Evolutionary conservation across 768 basidiomycete species (phyloP).

Genomic region (Suillus sp.): DNA sequence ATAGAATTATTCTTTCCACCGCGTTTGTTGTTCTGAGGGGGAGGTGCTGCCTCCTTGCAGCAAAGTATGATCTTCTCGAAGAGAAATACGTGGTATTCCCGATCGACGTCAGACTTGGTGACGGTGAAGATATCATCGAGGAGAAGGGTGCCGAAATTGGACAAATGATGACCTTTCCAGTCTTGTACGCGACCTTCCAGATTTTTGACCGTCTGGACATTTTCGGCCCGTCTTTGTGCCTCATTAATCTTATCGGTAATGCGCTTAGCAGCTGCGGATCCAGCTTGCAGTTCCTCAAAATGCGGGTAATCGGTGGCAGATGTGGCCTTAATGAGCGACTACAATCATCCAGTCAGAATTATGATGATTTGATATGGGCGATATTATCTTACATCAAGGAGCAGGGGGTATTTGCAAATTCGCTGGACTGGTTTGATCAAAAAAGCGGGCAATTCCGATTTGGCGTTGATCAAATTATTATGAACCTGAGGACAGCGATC

Average conservation of each 20-base stretch:
- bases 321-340: constrained; percentile 79
- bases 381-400: constrained; percentile 69
- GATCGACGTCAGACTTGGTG: constrained; percentile 93
- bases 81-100: constrained; percentile 98
- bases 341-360: constrained; percentile 16
- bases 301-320: constrained; percentile 63
- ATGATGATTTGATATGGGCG: constrained; percentile 18
- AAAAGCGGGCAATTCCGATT: constrained; percentile 92
- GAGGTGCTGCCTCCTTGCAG: constrained; percentile 85
- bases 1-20: constrained; percentile 84
- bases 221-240: constrained; percentile 88
- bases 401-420: constrained; percentile 96
- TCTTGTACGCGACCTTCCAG: constrained; percentile 89
- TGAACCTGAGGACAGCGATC: constrained; percentile 51
- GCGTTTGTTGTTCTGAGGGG: constrained; percentile 64
- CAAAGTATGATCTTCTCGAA: constrained; percentile 99
- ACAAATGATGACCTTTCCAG: constrained; percentile 98
- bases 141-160: constrained; percentile 91
- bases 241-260: constrained; percentile 97
- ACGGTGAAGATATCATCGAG: constrained; percentile 96
- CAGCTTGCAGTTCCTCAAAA: constrained; percentile 80
- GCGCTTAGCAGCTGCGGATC: constrained; percentile 85
- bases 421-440: constrained; percentile 99
- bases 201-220: constrained; percentile 86
- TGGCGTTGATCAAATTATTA: constrained; percentile 85